Evolutionary conservation across 208 protist genomes (phyloP), one percentile per base, ranked within the genome.

Genomic region (Trichomonas vaginalis): DNA sequence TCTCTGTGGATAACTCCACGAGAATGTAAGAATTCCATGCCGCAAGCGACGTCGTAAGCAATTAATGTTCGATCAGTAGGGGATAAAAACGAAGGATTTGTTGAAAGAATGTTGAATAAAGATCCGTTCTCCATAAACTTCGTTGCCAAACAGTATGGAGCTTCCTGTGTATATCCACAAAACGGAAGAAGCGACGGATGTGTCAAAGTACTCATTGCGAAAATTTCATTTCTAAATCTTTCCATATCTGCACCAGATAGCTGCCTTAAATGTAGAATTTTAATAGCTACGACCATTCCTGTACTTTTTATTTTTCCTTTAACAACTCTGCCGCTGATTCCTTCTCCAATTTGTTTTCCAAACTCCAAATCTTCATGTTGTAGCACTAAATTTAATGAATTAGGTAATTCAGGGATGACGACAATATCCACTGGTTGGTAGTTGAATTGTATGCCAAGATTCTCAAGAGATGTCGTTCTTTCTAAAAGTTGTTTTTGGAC

Each of bases 1-100:
- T 97, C 96, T n/a, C 97, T 35, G 95, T 97, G 97, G 40, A 97
- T 86, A 6, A 97, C 90, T 40, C 96, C 61, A 21, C 95, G 92
- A 0, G 56, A 88, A 21, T 97, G 97, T 21, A 97, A 46, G 80
- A 97, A 97, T 6, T 83, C 96, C 97, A 97, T 97, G 3, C 95
- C 97, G 23, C 49, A 40, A 6, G 96, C 95, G 35, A 97, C 62
- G 61, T 96, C 97, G 49, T 95, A 48, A 10, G 96, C 97, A 32
- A 97, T 96, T 48, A 92, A 27, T 35, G 86, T 51, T 48, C 86
- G 23, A n/a, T 92, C 45, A 27, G 86, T 92, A 39, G 86, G 86
- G 12, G 86, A 40, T 39, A 92, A 45, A 51, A 48, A 42, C 39
- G 23, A 9, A 8, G 45, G 45, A 1, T 51, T 48, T 45, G 12